A percentile compares a stretch with the other conserved stretches of the same genome.
phyloP scores from a whole-genome alignment of 2,329 filamentous ascomycete genomes.

The Aurifilum marmelostoma region DNA sequence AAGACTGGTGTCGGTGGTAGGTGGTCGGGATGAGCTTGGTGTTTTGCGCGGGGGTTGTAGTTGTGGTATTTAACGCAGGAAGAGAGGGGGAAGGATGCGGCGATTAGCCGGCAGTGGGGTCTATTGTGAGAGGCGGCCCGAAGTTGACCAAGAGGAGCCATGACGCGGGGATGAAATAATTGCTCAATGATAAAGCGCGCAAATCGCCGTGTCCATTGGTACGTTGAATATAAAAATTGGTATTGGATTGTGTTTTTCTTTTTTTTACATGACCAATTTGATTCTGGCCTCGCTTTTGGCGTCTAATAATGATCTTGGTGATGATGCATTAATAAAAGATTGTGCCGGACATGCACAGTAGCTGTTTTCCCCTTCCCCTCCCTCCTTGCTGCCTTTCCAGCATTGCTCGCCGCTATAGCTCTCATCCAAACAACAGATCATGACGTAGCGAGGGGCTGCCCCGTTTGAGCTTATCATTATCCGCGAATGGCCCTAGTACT shows the following conservation, averaged over 20 bases:
- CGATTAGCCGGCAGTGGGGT: constrained; percentile 15
- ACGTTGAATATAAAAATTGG: not conserved
- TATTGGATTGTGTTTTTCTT: not conserved
- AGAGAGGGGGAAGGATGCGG: constrained; percentile 2
- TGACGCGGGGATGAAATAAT: not conserved
- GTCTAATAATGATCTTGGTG: not conserved
- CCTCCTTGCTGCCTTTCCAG: not conserved
- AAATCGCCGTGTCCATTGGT: not conserved
- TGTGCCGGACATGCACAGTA: too few species aligned
- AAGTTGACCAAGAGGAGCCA: constrained; percentile 14
- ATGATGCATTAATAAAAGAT: not conserved
- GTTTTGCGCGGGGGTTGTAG: constrained; percentile 2
- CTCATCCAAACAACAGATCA: not conserved
- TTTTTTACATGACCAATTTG: not conserved
- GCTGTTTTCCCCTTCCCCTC: too few species aligned
- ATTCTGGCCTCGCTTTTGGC: not conserved
- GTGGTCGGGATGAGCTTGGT: not conserved
- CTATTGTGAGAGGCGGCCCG: constrained; percentile 12
- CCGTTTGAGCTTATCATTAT: not conserved
- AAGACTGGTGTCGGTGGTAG: constrained; percentile 7
- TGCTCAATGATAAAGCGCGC: too few species aligned
- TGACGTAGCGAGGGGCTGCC: constrained; percentile 6
- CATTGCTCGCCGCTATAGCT: not conserved
- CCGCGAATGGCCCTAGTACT: not conserved
- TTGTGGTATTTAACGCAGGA: not conserved